phyloP scores from a whole-genome alignment of 495 filamentous ascomycete species.

The Podospora appendiculata region DNA sequence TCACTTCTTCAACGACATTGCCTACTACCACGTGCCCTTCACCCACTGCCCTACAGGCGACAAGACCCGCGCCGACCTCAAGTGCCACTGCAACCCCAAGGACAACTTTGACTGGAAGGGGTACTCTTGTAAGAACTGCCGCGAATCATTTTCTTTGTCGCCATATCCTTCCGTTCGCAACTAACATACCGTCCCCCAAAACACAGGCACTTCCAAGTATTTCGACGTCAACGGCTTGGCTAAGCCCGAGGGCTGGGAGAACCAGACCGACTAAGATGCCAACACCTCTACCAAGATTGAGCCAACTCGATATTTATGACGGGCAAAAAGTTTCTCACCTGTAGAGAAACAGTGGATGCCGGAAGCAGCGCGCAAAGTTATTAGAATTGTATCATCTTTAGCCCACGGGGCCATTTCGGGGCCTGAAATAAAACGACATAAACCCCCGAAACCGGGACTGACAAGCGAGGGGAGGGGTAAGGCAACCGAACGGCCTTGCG shows the following conservation, averaged over 20 bases:
- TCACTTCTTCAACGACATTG: constrained; percentile 98
- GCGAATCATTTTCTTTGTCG: neutral
- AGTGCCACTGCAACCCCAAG: constrained; percentile 88
- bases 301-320: neutral
- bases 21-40: constrained; percentile 97
- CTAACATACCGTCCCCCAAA: too few relatives aligned
- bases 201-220: constrained; percentile 65
- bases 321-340: too few relatives aligned
- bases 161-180: too few relatives aligned
- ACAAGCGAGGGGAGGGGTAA: too few relatives aligned
- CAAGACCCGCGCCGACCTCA: constrained; percentile 66
- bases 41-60: constrained; percentile 94
- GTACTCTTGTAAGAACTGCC: constrained; percentile 69
- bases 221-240: constrained; percentile 72
- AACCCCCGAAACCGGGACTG: too few relatives aligned
- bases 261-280: constrained; percentile 48
- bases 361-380: too few relatives aligned
- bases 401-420: too few relatives aligned
- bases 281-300: neutral
- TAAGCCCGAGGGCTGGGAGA: constrained; percentile 77
- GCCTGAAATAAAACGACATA: too few relatives aligned
- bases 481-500: too few relatives aligned
- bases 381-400: too few relatives aligned
- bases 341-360: too few relatives aligned
- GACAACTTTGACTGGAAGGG: constrained; percentile 99